Base-by-base conservation (phyloP, 2,329 filamentous ascomycete species). In the Nemania sp. region DNA sequence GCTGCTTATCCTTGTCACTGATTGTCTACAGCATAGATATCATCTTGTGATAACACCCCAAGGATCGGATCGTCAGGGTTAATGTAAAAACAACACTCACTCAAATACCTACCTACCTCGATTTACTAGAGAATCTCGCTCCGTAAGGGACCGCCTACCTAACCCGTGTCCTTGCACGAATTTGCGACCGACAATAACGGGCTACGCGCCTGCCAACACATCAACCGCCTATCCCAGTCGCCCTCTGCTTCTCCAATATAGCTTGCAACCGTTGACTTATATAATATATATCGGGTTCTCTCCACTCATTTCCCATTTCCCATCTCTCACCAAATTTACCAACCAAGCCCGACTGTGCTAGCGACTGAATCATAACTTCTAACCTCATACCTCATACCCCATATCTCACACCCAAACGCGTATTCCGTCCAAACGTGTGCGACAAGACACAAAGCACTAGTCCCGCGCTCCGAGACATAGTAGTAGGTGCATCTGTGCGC, bases 191-290 rank as follows among this genome's bases (percentile, higher is more conserved):
- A 35, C 13, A 13, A n/a, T n/a, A 22, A 55, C 15, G 38, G 57
- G 53, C 49, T 43, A 70, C 63, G 49, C 58, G 49, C 61, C 63
- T 68, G 68, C 62, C 68, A 68, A 59, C 68, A 62, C 62, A 70
- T 56, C 61, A 54, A 54, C 52, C 47, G 35, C 47, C 41, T 38
- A 35, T 15, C 53, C 29, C 45, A 51, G 49, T 58, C 45, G 58
- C 5, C 24, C 20, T 47, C 29, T 20, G 5, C 63, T 62, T 53
- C 54, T 59, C 57, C 55, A 55, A 71, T 68, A 72, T 73, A 69
- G 64, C 72, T n/a, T 66, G 72, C 56, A 75, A 70, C 71, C 47
- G 66, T 66, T 73, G 69, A 73, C 68, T 68, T 71, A 72, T 71
- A 56, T 73, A 68, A 73, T 67, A 67, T 71, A 72, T 71, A 56